Percentiles rank a stretch among this genome's conserved stretches.
These are phyloP conservation scores for Amanita rubescens DNA, from an alignment of 768 basidiomycete species.

Conservation along the genomic window DNA sequence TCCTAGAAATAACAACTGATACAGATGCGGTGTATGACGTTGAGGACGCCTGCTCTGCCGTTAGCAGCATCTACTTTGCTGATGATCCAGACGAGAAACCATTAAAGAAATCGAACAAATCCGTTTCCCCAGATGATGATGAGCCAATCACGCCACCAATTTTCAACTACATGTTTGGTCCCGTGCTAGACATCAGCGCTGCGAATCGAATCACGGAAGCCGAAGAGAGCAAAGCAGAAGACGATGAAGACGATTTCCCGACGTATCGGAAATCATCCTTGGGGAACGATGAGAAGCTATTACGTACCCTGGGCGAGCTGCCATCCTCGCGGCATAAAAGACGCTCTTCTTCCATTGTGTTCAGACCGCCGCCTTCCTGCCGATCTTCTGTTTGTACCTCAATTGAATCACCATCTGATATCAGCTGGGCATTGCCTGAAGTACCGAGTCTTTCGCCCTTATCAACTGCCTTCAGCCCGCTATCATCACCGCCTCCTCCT, in stretches of 20 bases:
- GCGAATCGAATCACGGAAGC: background rate
- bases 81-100: slow-evolving; percentile 5
- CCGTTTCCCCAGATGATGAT: background rate
- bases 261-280: background rate
- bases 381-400: background rate
- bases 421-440: background rate
- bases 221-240: background rate
- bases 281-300: background rate
- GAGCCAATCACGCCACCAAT: background rate
- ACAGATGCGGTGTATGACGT: background rate
- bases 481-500: background rate
- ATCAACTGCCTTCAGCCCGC: background rate
- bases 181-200: slow-evolving; percentile 3
- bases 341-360: background rate
- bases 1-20: background rate
- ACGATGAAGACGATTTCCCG: background rate
- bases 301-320: background rate
- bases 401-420: background rate
- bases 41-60: background rate
- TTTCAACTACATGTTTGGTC: background rate
- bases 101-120: background rate
- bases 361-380: background rate
- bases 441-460: background rate
- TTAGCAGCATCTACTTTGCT: slow-evolving; percentile 3
- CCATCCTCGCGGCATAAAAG: background rate